These are phyloP conservation scores for Inosperma sp. DNA, from an alignment of 768 basidiomycete genomes.

Conservation along the genomic window DNA sequence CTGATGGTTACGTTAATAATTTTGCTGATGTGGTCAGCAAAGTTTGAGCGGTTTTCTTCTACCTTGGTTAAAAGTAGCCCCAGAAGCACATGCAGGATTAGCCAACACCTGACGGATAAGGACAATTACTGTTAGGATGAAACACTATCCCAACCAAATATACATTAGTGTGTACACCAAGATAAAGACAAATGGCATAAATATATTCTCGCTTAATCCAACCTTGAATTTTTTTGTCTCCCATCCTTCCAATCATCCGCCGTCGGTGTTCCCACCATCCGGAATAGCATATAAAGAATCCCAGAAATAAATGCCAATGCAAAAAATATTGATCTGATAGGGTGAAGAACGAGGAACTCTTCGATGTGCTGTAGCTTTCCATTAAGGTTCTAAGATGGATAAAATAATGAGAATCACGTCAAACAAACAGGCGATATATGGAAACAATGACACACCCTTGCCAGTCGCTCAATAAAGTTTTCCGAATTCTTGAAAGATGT, in stretches of 20 bases:
- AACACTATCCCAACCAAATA: too few relatives aligned
- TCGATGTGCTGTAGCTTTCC: slow-evolving; percentile 18
- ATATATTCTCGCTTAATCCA: too few relatives aligned
- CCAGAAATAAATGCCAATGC: neutral
- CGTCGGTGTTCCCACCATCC: slow-evolving; percentile 18
- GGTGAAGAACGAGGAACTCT: slow-evolving; percentile 1
- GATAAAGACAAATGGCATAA: too few relatives aligned
- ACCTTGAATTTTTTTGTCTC: too few relatives aligned
- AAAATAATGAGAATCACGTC: neutral
- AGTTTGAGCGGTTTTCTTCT: too few relatives aligned
- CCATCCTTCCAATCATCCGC: slow-evolving; percentile 19
- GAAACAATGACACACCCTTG: slow-evolving; percentile 43
- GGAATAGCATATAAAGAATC: slow-evolving; percentile 15
- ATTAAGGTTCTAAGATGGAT: slow-evolving; percentile 37
- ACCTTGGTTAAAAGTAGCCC: too few relatives aligned
- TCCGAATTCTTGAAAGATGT: slow-evolving; percentile 60
- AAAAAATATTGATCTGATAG: neutral
- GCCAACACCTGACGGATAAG: too few relatives aligned
- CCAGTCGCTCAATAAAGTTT: slow-evolving; percentile 61
- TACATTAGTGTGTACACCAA: too few relatives aligned
- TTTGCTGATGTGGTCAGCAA: too few relatives aligned
- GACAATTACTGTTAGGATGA: too few relatives aligned
- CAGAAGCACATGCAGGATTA: too few relatives aligned
- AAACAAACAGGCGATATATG: neutral
- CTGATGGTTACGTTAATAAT: too few relatives aligned